Percentiles rank a stretch among this genome's conserved stretches.
Conservation (phyloP, 345 rosid genomes). For the Kandelia obovata region DNA sequence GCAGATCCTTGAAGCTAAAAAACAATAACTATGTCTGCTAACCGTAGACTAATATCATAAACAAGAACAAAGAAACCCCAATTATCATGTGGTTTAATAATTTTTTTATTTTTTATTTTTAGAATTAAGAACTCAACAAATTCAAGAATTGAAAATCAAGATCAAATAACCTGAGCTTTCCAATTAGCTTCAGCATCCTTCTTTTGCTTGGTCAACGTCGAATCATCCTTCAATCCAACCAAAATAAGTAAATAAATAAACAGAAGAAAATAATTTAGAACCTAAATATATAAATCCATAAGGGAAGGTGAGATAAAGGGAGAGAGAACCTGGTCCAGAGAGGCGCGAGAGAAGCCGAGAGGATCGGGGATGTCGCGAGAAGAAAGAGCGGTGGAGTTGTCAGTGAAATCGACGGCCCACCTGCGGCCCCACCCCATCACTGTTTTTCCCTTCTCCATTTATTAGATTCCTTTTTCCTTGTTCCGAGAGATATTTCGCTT, state of each 20-base stretch:
- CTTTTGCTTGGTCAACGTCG: conserved; percentile 77
- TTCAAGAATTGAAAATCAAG: background rate
- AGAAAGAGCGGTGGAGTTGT: conserved; percentile 63
- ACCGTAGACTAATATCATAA: no score
- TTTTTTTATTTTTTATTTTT: no score
- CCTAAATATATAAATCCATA: background rate
- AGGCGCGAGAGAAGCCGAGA: conserved; percentile 85
- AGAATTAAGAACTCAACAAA: background rate
- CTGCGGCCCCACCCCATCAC: conserved; percentile 92
- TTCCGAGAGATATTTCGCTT: no score
- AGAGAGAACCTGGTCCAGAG: conserved; percentile 68
- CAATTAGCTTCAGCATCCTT: conserved; percentile 97
- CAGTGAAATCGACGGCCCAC: conserved; percentile 97
- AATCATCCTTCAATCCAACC: conserved; percentile 61
- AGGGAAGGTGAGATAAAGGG: no score
- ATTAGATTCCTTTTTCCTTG: no score
- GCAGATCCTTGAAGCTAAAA: background rate
- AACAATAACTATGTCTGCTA: background rate
- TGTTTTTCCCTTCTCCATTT: conserved; percentile 95
- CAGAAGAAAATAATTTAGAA: no score
- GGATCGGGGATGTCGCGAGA: conserved; percentile 93
- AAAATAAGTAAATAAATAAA: background rate
- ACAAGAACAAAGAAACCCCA: no score
- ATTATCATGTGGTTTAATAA: no score
- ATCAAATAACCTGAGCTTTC: conserved; percentile 73